Evolutionary conservation across 352 stramenopile species (phyloP).

Genomic region (Phytophthora sansomeana): DNA sequence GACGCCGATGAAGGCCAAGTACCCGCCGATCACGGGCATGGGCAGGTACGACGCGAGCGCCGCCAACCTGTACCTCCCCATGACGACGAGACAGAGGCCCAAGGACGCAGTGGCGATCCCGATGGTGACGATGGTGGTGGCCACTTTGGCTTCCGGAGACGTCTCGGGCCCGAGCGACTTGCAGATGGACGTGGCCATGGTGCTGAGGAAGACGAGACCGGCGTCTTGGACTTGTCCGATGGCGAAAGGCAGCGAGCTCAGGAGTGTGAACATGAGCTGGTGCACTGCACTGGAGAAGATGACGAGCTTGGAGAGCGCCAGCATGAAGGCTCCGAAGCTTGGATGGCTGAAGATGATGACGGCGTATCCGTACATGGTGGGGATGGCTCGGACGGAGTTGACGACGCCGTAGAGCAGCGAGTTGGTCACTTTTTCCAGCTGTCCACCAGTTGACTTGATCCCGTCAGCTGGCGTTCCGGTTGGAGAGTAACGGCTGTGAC

Average conservation of each 20-base stretch:
- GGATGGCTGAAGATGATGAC: too few species aligned
- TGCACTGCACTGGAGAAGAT: conserved; percentile 96
- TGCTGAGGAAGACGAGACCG: conserved; percentile 96
- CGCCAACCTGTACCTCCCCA: too few species aligned
- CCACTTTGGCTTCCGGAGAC: conserved; percentile 71
- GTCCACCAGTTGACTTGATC: too few species aligned
- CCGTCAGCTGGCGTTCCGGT: too few species aligned
- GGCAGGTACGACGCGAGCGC: too few species aligned
- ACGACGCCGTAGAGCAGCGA: conserved; percentile 91
- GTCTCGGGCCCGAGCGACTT: conserved; percentile 62
- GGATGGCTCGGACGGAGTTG: conserved; percentile 93
- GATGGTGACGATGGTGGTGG: conserved; percentile 93
- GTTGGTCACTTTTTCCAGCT: too few species aligned
- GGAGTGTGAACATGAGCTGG: conserved; percentile 80
- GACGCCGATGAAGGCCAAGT: too few species aligned
- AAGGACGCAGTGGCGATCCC: conserved; percentile 89
- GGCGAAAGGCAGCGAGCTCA: conserved; percentile 94
- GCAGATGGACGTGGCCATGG: conserved; percentile 91
- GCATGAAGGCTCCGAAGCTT: conserved; percentile 84
- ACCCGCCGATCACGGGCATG: too few species aligned
- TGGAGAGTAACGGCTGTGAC: conserved; percentile 7
- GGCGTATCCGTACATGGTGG: conserved; percentile 95
- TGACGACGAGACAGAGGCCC: conserved; percentile 91
- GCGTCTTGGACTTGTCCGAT: conserved; percentile 97
- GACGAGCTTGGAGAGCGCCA: conserved; percentile 95